Conservation (phyloP, 352 stramenopile species). For the Phytophthora pini region DNA sequence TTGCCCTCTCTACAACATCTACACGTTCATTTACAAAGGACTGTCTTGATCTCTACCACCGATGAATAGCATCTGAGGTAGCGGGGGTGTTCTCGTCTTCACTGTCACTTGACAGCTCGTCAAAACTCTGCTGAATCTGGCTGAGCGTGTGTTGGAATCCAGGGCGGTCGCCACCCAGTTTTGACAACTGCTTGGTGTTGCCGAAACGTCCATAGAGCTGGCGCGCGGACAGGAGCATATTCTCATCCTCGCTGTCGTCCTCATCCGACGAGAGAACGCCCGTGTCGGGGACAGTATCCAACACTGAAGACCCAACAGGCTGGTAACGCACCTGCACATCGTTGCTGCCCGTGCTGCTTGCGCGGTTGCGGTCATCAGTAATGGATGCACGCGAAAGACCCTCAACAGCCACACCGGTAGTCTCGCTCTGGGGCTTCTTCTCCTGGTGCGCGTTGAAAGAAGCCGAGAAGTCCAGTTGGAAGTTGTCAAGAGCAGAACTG, state of each 20-base stretch:
- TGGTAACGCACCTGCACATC: slow-evolving; percentile 34
- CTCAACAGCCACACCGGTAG: slow-evolving; percentile 3
- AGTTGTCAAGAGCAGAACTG: slow-evolving; percentile 27
- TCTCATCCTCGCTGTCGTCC: slow-evolving; percentile 50
- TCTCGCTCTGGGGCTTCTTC: slow-evolving; percentile 4
- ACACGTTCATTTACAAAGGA: slow-evolving; percentile 33
- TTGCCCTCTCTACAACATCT: slow-evolving; percentile 18
- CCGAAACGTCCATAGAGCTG: slow-evolving; percentile 53
- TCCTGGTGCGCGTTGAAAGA: slow-evolving; percentile 37
- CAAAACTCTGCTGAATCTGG: slow-evolving; percentile 66
- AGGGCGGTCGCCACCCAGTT: slow-evolving; percentile 42
- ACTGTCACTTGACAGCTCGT: slow-evolving; percentile 64
- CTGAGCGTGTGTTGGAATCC: slow-evolving; percentile 63
- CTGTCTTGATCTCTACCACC: slow-evolving; percentile 17
- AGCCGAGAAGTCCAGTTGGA: slow-evolving; percentile 39
- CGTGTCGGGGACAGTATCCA: slow-evolving; percentile 28
- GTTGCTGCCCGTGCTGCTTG: slow-evolving; percentile 28
- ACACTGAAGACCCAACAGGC: slow-evolving; percentile 37
- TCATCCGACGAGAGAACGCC: slow-evolving; percentile 24
- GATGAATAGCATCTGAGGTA: slow-evolving; percentile 10
- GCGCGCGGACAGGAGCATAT: slow-evolving; percentile 46
- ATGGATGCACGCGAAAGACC: slow-evolving; percentile 1
- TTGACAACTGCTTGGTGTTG: slow-evolving; percentile 56
- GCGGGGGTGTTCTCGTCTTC: slow-evolving; percentile 20
- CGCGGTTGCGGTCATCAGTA: slow-evolving; percentile 25